phyloP scores from a whole-genome alignment of 2,329 filamentous ascomycete species.

The Myriosclerotinia duriaeana region DNA sequence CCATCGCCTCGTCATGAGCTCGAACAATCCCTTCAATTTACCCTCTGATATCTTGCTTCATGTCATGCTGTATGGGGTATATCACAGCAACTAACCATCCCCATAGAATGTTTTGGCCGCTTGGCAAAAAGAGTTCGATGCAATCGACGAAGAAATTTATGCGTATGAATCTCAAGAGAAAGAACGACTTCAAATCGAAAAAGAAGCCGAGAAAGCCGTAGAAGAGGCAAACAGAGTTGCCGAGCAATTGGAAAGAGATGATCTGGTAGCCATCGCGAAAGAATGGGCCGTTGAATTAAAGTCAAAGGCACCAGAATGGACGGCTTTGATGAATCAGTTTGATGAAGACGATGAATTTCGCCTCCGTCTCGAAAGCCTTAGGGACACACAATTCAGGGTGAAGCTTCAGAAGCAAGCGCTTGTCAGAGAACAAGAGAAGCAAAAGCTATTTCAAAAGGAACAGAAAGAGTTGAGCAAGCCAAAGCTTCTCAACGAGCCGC shows the following conservation, averaged over 20 bases:
- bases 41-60: neutral
- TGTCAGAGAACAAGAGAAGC: constrained; percentile 18
- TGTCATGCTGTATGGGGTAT: neutral
- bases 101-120: constrained; percentile 27
- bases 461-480: constrained; percentile 20
- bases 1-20: neutral
- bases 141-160: constrained; percentile 33
- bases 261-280: constrained; percentile 13
- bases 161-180: constrained; percentile 32
- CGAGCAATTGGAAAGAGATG: constrained; percentile 27
- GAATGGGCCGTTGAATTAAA: constrained; percentile 19
- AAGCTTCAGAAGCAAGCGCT: constrained; percentile 22
- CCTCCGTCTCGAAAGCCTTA: constrained; percentile 23
- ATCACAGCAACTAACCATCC: constrained; percentile 2
- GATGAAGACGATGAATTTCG: constrained; percentile 14
- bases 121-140: constrained; percentile 37
- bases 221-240: constrained; percentile 27
- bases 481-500: constrained; percentile 32
- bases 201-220: constrained; percentile 29
- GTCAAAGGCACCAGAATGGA: constrained; percentile 16
- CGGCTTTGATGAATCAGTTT: constrained; percentile 16
- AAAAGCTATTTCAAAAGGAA: constrained; percentile 13
- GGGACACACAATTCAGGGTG: constrained; percentile 26
- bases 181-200: constrained; percentile 25
- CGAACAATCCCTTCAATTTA: too few species aligned